A percentile compares a stretch with the other conserved stretches of the same genome.
Conservation (phyloP, 2,329 filamentous ascomycete species). For the Phoma sp. region DNA sequence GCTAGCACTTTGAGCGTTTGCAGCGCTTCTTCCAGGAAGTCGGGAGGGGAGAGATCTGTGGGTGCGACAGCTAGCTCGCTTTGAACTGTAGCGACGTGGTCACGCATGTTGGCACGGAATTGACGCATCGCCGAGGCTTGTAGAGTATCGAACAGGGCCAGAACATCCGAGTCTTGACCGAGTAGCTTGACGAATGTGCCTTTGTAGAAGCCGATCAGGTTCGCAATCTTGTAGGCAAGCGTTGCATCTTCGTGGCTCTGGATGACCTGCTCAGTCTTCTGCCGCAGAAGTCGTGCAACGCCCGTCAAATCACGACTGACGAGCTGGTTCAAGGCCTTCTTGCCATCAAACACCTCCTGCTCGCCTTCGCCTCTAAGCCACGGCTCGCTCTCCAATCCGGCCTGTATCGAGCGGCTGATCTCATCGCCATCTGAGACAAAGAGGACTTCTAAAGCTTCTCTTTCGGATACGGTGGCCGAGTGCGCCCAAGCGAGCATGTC, state of each 20-base stretch:
- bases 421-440: constrained; percentile 92
- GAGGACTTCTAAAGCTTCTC: constrained; percentile 87
- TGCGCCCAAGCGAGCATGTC: constrained; percentile 99
- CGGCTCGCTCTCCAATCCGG: constrained; percentile 80
- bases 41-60: constrained; percentile 75
- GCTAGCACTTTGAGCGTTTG: constrained; percentile 79
- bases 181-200: constrained; percentile 83
- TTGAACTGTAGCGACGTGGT: constrained; percentile 78
- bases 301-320: constrained; percentile 85
- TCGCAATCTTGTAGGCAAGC: constrained; percentile 86
- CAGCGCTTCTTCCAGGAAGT: constrained; percentile 81
- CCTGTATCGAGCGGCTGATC: constrained; percentile 80
- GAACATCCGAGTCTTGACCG: constrained; percentile 69
- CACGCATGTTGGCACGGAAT: constrained; percentile 80
- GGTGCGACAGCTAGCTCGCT: constrained; percentile 73
- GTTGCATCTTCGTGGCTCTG: constrained; percentile 91
- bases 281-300: constrained; percentile 82
- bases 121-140: constrained; percentile 80
- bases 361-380: constrained; percentile 70
- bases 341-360: constrained; percentile 73
- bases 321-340: constrained; percentile 81
- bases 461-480: constrained; percentile 90
- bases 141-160: constrained; percentile 71
- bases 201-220: constrained; percentile 87
- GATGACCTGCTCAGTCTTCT: constrained; percentile 88